Evolutionary conservation across 495 filamentous ascomycete genomes (phyloP).

Genomic region (Talaromyces liani): DNA sequence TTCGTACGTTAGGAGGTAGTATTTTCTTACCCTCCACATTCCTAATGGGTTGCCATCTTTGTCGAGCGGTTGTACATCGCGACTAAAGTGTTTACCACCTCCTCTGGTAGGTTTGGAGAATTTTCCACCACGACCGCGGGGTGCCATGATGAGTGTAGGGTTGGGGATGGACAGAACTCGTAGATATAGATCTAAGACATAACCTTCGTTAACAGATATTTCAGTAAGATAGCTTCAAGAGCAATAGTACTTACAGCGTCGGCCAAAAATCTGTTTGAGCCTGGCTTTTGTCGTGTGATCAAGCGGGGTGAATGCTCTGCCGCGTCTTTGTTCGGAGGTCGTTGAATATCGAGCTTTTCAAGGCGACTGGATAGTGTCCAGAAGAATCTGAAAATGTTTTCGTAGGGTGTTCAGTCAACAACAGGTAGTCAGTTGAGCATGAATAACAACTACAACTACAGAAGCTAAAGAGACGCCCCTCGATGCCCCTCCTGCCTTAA

Average conservation of each 20-base stretch:
- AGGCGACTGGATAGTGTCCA: too few species aligned
- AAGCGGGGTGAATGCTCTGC: neutral
- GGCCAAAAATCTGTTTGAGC: neutral
- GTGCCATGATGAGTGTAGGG: slow-evolving; percentile 24
- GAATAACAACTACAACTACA: neutral
- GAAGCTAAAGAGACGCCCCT: neutral
- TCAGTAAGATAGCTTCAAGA: neutral
- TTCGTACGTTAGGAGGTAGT: slow-evolving; percentile 4
- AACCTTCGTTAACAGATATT: neutral
- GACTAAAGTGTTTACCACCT: slow-evolving; percentile 91
- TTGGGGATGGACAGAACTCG: neutral
- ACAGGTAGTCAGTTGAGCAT: neutral
- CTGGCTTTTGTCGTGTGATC: neutral
- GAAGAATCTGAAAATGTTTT: too few species aligned
- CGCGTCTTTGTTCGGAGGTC: neutral
- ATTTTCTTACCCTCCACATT: slow-evolving; percentile 61
- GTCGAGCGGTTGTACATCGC: slow-evolving; percentile 77
- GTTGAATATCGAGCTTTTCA: neutral
- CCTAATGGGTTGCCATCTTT: slow-evolving; percentile 69
- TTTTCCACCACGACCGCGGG: slow-evolving; percentile 76
- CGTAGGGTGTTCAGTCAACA: neutral
- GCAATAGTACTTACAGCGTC: neutral
- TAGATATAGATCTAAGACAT: neutral
- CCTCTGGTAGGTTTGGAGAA: slow-evolving; percentile 89
- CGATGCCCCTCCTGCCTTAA: neutral